A percentile compares a stretch with the other conserved stretches of the same genome.
Conservation (phyloP, 2,329 filamentous ascomycete genomes). For the Parastagonospora nodorum region DNA sequence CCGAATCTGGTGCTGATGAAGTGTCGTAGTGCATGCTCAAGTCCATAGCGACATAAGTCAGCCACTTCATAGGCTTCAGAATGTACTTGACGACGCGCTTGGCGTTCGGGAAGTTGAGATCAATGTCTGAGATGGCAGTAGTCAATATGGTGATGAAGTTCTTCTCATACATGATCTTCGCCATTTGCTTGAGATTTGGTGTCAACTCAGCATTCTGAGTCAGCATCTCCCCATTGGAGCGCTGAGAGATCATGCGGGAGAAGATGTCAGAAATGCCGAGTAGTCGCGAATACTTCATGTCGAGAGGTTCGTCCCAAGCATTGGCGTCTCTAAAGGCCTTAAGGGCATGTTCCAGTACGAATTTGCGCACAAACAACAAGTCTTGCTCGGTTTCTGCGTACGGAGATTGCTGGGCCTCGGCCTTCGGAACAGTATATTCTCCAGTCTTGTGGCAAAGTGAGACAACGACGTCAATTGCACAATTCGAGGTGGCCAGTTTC, state of each 20-base stretch:
- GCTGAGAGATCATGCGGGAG: conserved; percentile 81
- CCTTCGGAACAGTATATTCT: conserved; percentile 69
- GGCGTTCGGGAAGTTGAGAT: conserved; percentile 90
- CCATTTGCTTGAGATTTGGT: conserved; percentile 78
- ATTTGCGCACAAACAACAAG: conserved; percentile 89
- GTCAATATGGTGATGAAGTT: conserved; percentile 90
- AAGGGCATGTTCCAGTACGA: conserved; percentile 90
- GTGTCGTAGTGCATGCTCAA: conserved; percentile 83
- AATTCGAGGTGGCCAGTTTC: conserved; percentile 79
- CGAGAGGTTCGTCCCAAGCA: conserved; percentile 76
- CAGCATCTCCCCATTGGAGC: conserved; percentile 40
- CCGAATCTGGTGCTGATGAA: conserved; percentile 66
- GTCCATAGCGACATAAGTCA: conserved; percentile 85
- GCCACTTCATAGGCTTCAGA: conserved; percentile 80
- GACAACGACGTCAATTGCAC: conserved; percentile 84
- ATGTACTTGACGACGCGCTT: conserved; percentile 97
- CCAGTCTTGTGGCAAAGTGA: conserved; percentile 86
- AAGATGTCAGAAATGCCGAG: conserved; percentile 89
- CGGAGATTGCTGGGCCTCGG: conserved; percentile 29
- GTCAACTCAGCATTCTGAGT: conserved; percentile 45
- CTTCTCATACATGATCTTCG: conserved; percentile 98
- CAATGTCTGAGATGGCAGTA: conserved; percentile 90
- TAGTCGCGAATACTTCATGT: conserved; percentile 85
- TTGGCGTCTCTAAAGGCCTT: conserved; percentile 91
- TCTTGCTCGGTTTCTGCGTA: conserved; percentile 77